A percentile compares a stretch with the other conserved stretches of the same genome.
These are phyloP conservation scores for Thozetella sp. DNA, from an alignment of 495 filamentous ascomycete species.

Conservation along the genomic window DNA sequence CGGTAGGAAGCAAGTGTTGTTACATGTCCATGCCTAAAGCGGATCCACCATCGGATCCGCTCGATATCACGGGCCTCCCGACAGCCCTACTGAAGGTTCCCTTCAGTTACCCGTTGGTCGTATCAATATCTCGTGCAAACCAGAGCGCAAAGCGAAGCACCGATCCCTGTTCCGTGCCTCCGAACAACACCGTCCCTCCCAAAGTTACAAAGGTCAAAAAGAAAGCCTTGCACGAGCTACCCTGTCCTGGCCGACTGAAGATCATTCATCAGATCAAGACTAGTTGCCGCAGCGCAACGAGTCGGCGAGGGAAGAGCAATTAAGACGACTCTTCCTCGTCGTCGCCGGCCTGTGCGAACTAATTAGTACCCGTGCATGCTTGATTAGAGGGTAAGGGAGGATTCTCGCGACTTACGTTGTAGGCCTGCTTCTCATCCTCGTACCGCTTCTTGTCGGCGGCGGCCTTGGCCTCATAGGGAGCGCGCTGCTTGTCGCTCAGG, in stretches of 20 bases:
- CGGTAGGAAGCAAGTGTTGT: slow-evolving; percentile 12
- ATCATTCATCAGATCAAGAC: slow-evolving; percentile 25
- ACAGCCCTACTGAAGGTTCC: slow-evolving; percentile 22
- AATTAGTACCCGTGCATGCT: slow-evolving; percentile 24
- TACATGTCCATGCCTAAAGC: slow-evolving; percentile 20
- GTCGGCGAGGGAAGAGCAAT: slow-evolving; percentile 26
- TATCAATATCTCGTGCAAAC: slow-evolving; percentile 32
- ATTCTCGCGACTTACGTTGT: slow-evolving; percentile 66
- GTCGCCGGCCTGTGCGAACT: slow-evolving; percentile 44
- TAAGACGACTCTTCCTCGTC: slow-evolving; percentile 44
- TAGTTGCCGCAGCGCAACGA: slow-evolving; percentile 27
- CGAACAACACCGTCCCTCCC: slow-evolving; percentile 45
- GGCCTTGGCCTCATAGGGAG: slow-evolving; percentile 95
- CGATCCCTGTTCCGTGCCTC: slow-evolving; percentile 33
- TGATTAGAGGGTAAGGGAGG: slow-evolving; percentile 6
- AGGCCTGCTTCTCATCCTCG: slow-evolving; percentile 93
- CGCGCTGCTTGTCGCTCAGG: slow-evolving; percentile 82
- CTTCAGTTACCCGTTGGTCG: slow-evolving; percentile 21
- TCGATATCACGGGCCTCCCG: slow-evolving; percentile 16
- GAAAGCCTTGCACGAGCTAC: slow-evolving; percentile 17
- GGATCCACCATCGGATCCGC: slow-evolving; percentile 7
- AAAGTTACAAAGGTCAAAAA: slow-evolving; percentile 41
- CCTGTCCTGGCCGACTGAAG: slow-evolving; percentile 19
- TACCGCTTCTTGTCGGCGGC: slow-evolving; percentile 97
- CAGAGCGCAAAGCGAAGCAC: slow-evolving; percentile 28